Conservation (phyloP, 257 asterid species). For the Mentha longifolia region DNA sequence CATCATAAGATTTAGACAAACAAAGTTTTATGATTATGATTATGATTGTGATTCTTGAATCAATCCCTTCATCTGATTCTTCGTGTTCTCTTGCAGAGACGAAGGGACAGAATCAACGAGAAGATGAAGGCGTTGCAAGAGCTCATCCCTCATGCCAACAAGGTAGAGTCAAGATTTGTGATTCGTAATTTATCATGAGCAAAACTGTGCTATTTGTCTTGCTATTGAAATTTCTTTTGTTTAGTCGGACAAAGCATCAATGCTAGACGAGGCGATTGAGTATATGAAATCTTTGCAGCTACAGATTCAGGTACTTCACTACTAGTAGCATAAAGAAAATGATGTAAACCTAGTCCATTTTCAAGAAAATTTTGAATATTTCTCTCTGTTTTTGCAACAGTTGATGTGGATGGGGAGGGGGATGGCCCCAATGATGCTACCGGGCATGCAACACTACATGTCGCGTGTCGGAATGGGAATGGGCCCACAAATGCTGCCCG, state of each 20-base stretch:
- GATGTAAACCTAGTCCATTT: neutral
- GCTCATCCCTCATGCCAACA: conserved; percentile 85
- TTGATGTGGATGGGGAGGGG: conserved; percentile 94
- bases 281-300: conserved; percentile 85
- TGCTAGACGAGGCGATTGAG: conserved; percentile 89
- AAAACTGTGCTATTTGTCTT: neutral
- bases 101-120: conserved; percentile 87
- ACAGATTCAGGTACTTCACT: conserved; percentile 84
- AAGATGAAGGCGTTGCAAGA: conserved; percentile 88
- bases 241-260: conserved; percentile 88
- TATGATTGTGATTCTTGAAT: neutral
- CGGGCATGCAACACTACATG: conserved; percentile 74
- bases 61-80: neutral
- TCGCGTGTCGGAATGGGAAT: conserved; percentile 73
- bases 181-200: neutral
- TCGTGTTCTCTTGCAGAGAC: conserved; percentile 48
- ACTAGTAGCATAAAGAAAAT: neutral
- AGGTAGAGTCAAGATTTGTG: conserved; percentile 46
- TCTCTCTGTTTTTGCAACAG: conserved; percentile 35
- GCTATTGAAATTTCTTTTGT: no score
- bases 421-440: conserved; percentile 76
- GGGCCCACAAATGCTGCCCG: conserved; percentile 53
- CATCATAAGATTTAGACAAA: neutral
- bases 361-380: neutral
- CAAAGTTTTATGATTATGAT: neutral